Conservation (phyloP, 257 asterid genomes). For the Eucommia ulmoides region DNA sequence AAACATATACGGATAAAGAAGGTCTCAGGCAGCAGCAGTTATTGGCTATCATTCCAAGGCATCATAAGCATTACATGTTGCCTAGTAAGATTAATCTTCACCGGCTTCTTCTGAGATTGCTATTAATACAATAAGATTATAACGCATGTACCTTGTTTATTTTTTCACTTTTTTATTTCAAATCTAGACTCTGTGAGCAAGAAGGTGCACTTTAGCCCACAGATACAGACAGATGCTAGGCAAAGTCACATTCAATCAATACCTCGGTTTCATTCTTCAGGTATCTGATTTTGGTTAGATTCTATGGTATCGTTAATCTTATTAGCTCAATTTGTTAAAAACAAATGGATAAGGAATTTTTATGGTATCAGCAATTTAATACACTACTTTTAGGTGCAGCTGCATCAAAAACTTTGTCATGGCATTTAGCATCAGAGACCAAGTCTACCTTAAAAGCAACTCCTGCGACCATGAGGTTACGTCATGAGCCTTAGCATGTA, state of each 20-base stretch:
- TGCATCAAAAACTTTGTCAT: constrained; percentile 75
- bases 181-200: constrained; percentile 56
- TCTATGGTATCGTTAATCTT: constrained; percentile 4
- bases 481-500: constrained; percentile 11
- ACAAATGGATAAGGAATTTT: neutral
- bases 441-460: constrained; percentile 74
- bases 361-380: neutral
- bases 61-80: constrained; percentile 85
- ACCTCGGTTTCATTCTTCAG: constrained; percentile 55
- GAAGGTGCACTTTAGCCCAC: constrained; percentile 88
- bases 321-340: constrained; percentile 2
- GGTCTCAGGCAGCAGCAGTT: constrained; percentile 92
- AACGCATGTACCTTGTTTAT: constrained; percentile 6
- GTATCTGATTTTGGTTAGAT: constrained; percentile 20
- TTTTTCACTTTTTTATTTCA: constrained; percentile 8
- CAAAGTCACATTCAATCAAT: constrained; percentile 37
- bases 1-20: constrained; percentile 65
- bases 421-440: constrained; percentile 97
- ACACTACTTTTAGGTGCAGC: constrained; percentile 39
- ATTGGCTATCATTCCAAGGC: constrained; percentile 82
- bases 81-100: constrained; percentile 49
- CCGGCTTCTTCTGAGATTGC: neutral
- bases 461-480: constrained; percentile 50
- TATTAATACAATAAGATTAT: constrained; percentile 1
- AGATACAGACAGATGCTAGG: constrained; percentile 40